Conservation (phyloP, 441 rosid genomes). For the Geranium incanum region DNA sequence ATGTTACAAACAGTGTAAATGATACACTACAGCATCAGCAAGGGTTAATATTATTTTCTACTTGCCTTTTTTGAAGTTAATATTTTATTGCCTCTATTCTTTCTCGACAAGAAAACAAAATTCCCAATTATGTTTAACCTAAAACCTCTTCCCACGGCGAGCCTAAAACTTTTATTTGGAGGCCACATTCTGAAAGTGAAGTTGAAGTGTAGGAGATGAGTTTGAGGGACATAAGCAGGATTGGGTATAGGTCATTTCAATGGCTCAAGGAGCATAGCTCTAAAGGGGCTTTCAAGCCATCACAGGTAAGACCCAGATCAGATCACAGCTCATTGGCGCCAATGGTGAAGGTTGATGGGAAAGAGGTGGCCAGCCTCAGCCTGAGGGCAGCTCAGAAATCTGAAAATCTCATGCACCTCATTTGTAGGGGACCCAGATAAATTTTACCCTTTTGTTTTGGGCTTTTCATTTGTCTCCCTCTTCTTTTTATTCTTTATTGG, state of each 20-base stretch:
- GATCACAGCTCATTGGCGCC: slow-evolving; percentile 15
- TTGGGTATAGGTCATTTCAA: slow-evolving; percentile 17
- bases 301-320: slow-evolving; percentile 8
- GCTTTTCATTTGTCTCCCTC: not conserved
- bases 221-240: slow-evolving; percentile 19
- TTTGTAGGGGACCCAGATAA: slow-evolving; percentile 25
- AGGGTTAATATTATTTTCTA: too few relatives aligned
- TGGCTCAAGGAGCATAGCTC: slow-evolving; percentile 18
- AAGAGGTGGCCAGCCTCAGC: slow-evolving; percentile 8
- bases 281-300: not conserved
- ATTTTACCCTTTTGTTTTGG: not conserved
- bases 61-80: too few relatives aligned
- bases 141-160: not conserved
- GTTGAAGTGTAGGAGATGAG: slow-evolving; percentile 15
- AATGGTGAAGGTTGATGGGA: not conserved
- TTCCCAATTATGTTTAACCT: not conserved
- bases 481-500: not conserved
- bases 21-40: too few relatives aligned
- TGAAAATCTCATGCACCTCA: slow-evolving; percentile 23
- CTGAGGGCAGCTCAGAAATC: slow-evolving; percentile 18
- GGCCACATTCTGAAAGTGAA: not conserved
- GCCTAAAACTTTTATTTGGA: not conserved
- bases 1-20: too few relatives aligned
- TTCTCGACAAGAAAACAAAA: not conserved
- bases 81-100: too few relatives aligned